Percentiles rank a stretch among this genome's conserved stretches.
Conservation (phyloP, 371 early-diverging fungal species). For the Rhizomucor pusillus region DNA sequence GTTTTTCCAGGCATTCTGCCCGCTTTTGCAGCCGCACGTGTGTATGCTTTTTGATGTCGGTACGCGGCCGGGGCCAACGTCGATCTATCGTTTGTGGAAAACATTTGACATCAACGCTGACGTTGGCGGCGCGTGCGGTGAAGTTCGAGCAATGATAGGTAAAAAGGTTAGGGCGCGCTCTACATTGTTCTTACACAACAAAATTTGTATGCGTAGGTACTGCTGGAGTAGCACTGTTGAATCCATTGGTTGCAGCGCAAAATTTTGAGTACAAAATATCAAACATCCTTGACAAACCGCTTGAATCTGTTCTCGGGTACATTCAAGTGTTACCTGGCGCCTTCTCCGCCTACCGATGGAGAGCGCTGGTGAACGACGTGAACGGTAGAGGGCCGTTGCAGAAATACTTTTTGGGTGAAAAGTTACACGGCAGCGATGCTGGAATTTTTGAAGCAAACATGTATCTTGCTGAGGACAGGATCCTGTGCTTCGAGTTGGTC, state of each 20-base stretch:
- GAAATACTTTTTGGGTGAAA: conserved; percentile 93
- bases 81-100: conserved; percentile 90
- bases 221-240: conserved; percentile 66
- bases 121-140: conserved; percentile 94
- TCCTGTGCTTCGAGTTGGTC: conserved; percentile 83
- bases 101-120: conserved; percentile 87
- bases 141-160: conserved; percentile 90
- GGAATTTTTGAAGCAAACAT: conserved; percentile 73
- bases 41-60: conserved; percentile 93
- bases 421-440: conserved; percentile 71
- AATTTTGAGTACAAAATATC: conserved; percentile 97
- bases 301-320: conserved; percentile 94
- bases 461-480: conserved; percentile 86
- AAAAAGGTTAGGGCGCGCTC: conserved; percentile 31
- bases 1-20: conserved; percentile 94
- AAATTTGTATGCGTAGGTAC: conserved; percentile 9
- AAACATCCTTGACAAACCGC: conserved; percentile 95
- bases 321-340: conserved; percentile 95
- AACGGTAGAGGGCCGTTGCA: conserved; percentile 75
- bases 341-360: conserved; percentile 92
- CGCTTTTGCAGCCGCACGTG: conserved; percentile 81
- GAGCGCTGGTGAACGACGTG: conserved; percentile 74
- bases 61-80: conserved; percentile 79
- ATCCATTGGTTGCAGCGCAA: conserved; percentile 92
- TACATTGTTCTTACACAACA: neutral